phyloP scores from a whole-genome alignment of 805 yeast species.

The Kazachstania kunashirensis region DNA sequence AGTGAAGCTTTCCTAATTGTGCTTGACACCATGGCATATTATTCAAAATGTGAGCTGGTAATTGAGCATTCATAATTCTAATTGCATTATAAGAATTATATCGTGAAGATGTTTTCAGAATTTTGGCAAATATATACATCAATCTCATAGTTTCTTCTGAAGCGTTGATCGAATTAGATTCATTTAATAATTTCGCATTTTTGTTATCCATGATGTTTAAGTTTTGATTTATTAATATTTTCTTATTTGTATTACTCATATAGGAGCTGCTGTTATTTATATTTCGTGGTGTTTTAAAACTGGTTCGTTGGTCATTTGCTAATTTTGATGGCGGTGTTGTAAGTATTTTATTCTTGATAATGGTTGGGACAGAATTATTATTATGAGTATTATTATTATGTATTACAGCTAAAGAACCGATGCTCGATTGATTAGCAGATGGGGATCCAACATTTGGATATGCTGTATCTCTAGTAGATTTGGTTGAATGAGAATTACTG shows the following conservation, averaged over 20 bases:
- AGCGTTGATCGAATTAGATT: not conserved
- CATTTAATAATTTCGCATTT: not conserved
- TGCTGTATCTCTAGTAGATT: not conserved
- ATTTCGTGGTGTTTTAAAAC: conserved; percentile 19
- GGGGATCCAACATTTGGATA: conserved; percentile 2
- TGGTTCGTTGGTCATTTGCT: conserved; percentile 9
- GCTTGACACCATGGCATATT: conserved; percentile 80
- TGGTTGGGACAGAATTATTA: not conserved
- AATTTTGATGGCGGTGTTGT: conserved; percentile 25
- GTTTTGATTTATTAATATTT: conserved; percentile 1
- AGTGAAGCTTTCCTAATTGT: conserved; percentile 70
- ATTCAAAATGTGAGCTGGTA: conserved; percentile 50
- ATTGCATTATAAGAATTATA: conserved; percentile 79
- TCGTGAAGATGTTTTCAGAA: conserved; percentile 22
- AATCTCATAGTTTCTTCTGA: conserved; percentile 3
- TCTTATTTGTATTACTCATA: conserved; percentile 4
- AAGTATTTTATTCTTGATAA: conserved; percentile 10
- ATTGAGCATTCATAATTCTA: conserved; percentile 42
- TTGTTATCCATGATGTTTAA: not conserved
- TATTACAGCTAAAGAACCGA: conserved; percentile 9
- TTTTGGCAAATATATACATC: conserved; percentile 14
- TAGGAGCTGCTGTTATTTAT: not conserved
- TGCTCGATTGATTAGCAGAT: conserved; percentile 11
- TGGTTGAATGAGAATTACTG: not conserved
- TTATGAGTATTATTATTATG: conserved; percentile 2